phyloP scores from a whole-genome alignment of 2,329 filamentous ascomycete genomes.

The Amylocarpus encephaloides region DNA sequence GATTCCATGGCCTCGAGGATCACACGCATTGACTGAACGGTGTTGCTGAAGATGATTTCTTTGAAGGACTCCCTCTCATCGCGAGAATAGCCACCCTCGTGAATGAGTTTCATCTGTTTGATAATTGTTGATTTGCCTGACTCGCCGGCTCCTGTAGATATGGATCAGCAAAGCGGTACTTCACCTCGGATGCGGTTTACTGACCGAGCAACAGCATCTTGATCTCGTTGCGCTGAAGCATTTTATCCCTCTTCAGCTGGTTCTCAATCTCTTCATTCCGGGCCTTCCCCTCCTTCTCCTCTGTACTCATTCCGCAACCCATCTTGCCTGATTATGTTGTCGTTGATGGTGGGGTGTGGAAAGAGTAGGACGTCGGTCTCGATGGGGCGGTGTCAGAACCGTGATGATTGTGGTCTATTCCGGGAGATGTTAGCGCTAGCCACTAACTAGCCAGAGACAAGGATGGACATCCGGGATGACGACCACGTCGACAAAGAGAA shows the following conservation, averaged over 20 bases:
- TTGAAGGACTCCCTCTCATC: constrained; percentile 94
- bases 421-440: constrained; percentile 2
- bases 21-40: constrained; percentile 87
- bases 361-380: neutral
- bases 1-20: constrained; percentile 89
- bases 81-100: constrained; percentile 96
- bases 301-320: constrained; percentile 99
- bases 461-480: too few species aligned
- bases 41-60: constrained; percentile 91
- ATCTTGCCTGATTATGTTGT: constrained; percentile 56
- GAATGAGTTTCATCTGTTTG: constrained; percentile 99
- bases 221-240: constrained; percentile 99
- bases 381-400: neutral
- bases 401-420: neutral
- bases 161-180: constrained; percentile 8
- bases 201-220: constrained; percentile 98
- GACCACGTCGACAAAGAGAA: too few species aligned
- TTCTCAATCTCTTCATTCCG: constrained; percentile 99
- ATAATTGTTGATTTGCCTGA: constrained; percentile 91
- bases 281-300: constrained; percentile 99
- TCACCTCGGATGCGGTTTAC: constrained; percentile 30
- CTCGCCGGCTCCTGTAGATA: constrained; percentile 65
- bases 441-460: neutral
- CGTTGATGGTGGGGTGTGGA: neutral
- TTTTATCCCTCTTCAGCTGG: constrained; percentile 95